Evolutionary conservation across 2,329 filamentous ascomycete species (phyloP).

Genomic region (Phyllosticta citribraziliensis): DNA sequence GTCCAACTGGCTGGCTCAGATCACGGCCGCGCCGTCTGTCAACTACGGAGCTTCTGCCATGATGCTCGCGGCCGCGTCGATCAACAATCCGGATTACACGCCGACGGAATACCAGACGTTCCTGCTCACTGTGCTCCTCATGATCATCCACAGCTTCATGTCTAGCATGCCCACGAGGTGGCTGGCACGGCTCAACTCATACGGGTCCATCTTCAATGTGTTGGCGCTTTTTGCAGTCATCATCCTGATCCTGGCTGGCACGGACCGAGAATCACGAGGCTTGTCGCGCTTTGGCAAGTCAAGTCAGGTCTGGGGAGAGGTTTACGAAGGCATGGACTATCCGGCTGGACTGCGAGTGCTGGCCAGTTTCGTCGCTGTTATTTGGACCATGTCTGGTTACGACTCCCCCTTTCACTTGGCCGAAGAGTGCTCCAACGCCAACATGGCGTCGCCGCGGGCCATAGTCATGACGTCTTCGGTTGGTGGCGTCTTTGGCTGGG

Average conservation of each 20-base stretch:
- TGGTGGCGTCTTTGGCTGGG: slow-evolving; percentile 60
- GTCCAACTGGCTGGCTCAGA: slow-evolving; percentile 60
- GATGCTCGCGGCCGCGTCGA: slow-evolving; percentile 62
- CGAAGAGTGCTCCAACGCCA: slow-evolving; percentile 66
- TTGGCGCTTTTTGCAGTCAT: slow-evolving; percentile 55
- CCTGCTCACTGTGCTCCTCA: slow-evolving; percentile 55
- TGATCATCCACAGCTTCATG: slow-evolving; percentile 57
- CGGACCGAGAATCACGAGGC: slow-evolving; percentile 40
- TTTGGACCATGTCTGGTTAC: slow-evolving; percentile 55
- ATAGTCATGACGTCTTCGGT: slow-evolving; percentile 60
- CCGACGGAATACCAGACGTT: slow-evolving; percentile 59
- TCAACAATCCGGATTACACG: slow-evolving; percentile 54
- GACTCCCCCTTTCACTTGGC: slow-evolving; percentile 63
- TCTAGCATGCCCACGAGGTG: slow-evolving; percentile 62
- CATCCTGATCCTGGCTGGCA: slow-evolving; percentile 57
- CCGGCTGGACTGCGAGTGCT: slow-evolving; percentile 57
- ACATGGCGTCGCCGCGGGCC: slow-evolving; percentile 58
- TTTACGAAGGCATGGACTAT: slow-evolving; percentile 57
- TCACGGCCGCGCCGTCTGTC: slow-evolving; percentile 56
- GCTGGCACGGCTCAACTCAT: slow-evolving; percentile 61
- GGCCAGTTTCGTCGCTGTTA: slow-evolving; percentile 62
- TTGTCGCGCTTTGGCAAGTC: slow-evolving; percentile 50
- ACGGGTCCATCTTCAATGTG: slow-evolving; percentile 62
- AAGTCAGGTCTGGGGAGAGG: slow-evolving; percentile 53
- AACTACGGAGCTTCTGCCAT: slow-evolving; percentile 59